Conservation (phyloP, 495 filamentous ascomycete species). For the Hypoxylon subgilvum region DNA sequence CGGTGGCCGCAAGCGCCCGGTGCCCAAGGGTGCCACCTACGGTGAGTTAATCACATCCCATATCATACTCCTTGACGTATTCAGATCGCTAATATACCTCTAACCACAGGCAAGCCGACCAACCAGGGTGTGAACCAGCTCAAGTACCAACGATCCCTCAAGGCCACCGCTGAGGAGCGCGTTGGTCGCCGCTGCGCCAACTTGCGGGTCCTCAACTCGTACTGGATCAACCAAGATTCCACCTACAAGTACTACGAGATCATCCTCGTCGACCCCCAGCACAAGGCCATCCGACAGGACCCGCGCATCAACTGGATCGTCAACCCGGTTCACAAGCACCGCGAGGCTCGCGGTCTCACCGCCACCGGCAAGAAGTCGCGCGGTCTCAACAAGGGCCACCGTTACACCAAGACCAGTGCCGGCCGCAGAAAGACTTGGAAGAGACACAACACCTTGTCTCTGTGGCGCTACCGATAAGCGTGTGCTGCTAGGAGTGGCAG, state of each 20-base stretch:
- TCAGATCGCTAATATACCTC: constrained; percentile 21
- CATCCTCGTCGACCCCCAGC: constrained; percentile 98
- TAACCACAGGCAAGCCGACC: constrained; percentile 87
- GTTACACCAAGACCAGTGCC: constrained; percentile 94
- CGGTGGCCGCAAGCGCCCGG: constrained; percentile 96
- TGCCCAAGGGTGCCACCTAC: constrained; percentile 97
- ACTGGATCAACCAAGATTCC: constrained; percentile 99
- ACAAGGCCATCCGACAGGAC: constrained; percentile 99
- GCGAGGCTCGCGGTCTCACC: constrained; percentile 94
- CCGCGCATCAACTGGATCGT: constrained; percentile 99
- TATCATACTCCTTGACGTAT: neutral
- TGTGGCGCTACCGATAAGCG: constrained; percentile 80
- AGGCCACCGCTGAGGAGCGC: constrained; percentile 98
- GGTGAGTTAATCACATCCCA: constrained; percentile 61
- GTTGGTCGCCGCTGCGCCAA: constrained; percentile 98
- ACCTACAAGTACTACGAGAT: constrained; percentile 99
- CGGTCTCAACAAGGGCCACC: constrained; percentile 97
- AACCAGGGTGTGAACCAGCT: constrained; percentile 99
- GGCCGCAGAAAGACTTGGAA: constrained; percentile 99
- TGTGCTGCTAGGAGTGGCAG: constrained; percentile 26
- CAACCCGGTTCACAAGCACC: constrained; percentile 99
- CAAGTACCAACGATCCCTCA: constrained; percentile 99
- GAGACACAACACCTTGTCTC: constrained; percentile 95
- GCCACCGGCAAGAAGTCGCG: constrained; percentile 98
- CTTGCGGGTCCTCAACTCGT: constrained; percentile 98